Conservation (phyloP, 495 filamentous ascomycete genomes). For the Collariella sp. region DNA sequence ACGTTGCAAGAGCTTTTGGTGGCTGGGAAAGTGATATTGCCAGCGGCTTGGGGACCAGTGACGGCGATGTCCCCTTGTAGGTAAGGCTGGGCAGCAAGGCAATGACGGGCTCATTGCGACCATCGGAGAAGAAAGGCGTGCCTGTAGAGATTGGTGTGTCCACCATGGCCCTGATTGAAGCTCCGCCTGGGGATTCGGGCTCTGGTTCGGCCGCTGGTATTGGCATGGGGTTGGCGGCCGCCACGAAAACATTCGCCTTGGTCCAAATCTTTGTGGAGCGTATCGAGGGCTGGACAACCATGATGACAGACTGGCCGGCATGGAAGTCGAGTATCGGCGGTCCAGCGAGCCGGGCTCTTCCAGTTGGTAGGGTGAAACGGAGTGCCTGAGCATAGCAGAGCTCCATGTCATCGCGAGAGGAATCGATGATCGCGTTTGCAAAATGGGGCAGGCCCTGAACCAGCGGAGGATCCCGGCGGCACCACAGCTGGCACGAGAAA, state of each 20-base stretch:
- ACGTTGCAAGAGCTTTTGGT: neutral
- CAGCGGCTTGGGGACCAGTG: neutral
- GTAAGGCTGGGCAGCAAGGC: neutral
- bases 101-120: neutral
- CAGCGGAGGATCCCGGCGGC: neutral
- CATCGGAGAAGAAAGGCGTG: neutral
- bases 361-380: no score
- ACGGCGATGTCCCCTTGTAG: neutral
- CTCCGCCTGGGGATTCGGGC: neutral
- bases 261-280: conserved; percentile 3
- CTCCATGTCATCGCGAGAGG: conserved; percentile 3
- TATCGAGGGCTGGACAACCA: conserved; percentile 8
- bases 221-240: neutral
- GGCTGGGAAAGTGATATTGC: neutral
- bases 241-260: conserved; percentile 5
- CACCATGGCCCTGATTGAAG: neutral
- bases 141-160: neutral
- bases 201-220: neutral
- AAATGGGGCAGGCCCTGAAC: conserved; percentile 5
- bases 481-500: conserved; percentile 20
- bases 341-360: neutral
- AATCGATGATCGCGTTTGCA: neutral
- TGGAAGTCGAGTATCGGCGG: neutral
- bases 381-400: conserved; percentile 8
- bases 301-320: conserved; percentile 10